A percentile compares a stretch with the other conserved stretches of the same genome.
phyloP scores from a whole-genome alignment of 2,329 filamentous ascomycete species.

The Colletotrichum limetticola region DNA sequence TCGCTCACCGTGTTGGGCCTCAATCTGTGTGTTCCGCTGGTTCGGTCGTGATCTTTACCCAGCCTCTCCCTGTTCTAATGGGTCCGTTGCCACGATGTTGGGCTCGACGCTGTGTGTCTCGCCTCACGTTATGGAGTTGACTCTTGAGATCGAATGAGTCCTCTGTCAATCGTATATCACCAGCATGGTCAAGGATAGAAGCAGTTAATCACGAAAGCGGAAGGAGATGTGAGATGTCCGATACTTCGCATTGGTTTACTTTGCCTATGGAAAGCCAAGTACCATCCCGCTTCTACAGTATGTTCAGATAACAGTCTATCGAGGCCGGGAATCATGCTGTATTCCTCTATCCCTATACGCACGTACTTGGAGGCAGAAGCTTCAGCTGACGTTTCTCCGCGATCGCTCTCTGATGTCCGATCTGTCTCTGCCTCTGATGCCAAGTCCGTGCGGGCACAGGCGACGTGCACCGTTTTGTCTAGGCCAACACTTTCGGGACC shows the following conservation, averaged over 20 bases:
- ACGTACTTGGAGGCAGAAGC: background rate
- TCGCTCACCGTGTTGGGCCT: background rate
- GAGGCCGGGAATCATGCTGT: background rate
- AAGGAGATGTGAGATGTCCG: background rate
- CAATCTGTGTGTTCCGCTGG: background rate
- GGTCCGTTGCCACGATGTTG: background rate
- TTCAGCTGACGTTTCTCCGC: background rate
- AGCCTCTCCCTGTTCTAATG: background rate
- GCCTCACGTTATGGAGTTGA: background rate
- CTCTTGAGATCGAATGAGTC: background rate
- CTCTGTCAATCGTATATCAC: background rate
- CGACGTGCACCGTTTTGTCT: background rate
- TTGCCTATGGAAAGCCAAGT: background rate
- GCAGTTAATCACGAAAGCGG: background rate
- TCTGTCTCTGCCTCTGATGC: background rate
- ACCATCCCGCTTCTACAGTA: background rate
- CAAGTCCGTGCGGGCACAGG: background rate
- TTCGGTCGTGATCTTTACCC: background rate
- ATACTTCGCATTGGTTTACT: background rate
- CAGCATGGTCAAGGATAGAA: background rate
- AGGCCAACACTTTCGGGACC: background rate
- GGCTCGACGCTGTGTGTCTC: background rate
- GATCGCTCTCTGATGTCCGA: slow-evolving; percentile 3
- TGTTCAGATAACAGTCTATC: background rate
- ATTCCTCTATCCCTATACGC: background rate